Evolutionary conservation across 169 alveolate species (phyloP).

Genomic region (Neospora caninum): DNA sequence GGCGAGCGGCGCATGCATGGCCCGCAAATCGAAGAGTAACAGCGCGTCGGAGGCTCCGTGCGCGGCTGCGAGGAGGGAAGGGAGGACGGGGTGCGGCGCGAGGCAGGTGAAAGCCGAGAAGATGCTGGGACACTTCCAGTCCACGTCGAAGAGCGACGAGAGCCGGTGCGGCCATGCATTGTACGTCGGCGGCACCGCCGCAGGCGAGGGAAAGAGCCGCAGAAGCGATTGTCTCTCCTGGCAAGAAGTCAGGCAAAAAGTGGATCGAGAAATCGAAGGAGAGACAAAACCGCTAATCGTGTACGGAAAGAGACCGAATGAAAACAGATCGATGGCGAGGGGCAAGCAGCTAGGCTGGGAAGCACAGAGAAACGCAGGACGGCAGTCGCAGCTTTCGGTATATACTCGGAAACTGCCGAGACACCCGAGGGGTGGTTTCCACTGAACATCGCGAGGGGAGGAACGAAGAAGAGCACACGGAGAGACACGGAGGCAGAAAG

Average conservation of each 20-base stretch:
- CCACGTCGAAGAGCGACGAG: background rate
- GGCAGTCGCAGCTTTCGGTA: too few relatives aligned
- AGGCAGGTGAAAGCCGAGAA: conserved; percentile 26
- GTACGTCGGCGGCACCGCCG: background rate
- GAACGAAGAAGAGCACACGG: background rate
- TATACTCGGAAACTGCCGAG: too few relatives aligned
- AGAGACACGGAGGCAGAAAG: background rate
- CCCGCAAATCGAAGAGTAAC: conserved; percentile 41
- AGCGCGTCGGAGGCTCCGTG: conserved; percentile 36
- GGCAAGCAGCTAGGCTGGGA: too few relatives aligned
- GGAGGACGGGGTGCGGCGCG: conserved; percentile 41
- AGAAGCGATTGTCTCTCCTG: background rate
- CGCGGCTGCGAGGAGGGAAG: conserved; percentile 45
- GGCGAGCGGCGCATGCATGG: conserved; percentile 45
- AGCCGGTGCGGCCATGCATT: background rate
- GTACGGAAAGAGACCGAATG: too few relatives aligned
- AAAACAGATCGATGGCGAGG: too few relatives aligned
- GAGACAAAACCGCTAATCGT: too few relatives aligned
- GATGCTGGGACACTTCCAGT: conserved; percentile 6
- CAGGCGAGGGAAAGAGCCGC: background rate
- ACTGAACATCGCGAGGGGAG: too few relatives aligned
- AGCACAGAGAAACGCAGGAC: too few relatives aligned
- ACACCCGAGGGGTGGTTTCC: too few relatives aligned
- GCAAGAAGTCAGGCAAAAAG: too few relatives aligned
- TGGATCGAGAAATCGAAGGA: too few relatives aligned